phyloP scores from a whole-genome alignment of 225 moss, liverwort and hornwort genomes.

The Sphagnum tenellum region DNA sequence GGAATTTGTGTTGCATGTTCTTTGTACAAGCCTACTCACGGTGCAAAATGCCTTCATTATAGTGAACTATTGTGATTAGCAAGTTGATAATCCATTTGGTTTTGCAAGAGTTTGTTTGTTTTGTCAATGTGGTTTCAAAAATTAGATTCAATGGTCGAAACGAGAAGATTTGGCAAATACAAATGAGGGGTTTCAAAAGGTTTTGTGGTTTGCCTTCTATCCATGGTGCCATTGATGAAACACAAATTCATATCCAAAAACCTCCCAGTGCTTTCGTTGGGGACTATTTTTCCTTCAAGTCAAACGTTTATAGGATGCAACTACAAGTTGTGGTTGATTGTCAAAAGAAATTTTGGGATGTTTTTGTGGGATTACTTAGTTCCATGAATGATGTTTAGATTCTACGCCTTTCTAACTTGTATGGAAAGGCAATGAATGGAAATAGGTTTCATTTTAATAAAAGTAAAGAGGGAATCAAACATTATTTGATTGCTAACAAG shows the following conservation, averaged over 20 bases:
- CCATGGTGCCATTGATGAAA: background rate
- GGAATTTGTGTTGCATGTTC: background rate
- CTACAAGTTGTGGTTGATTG: background rate
- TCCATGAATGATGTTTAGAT: background rate
- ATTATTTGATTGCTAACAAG: background rate
- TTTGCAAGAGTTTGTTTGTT: no score
- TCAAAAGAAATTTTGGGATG: background rate
- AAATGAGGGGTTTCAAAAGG: background rate
- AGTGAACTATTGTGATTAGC: background rate
- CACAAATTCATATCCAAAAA: background rate
- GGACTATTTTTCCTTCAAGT: background rate
- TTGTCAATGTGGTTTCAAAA: background rate
- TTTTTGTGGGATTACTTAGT: background rate
- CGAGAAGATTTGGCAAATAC: background rate
- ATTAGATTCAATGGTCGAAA: background rate
- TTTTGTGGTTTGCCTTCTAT: background rate
- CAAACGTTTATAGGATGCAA: background rate
- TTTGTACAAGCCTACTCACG: background rate
- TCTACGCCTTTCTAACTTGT: background rate
- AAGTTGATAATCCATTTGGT: background rate
- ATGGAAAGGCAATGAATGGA: background rate
- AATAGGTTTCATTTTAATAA: background rate
- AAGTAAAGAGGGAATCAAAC: background rate
- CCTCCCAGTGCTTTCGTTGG: background rate
- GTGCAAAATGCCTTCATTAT: background rate